Base-by-base conservation (phyloP, 164 flowering plant species). In the Liquidambar formosana region DNA sequence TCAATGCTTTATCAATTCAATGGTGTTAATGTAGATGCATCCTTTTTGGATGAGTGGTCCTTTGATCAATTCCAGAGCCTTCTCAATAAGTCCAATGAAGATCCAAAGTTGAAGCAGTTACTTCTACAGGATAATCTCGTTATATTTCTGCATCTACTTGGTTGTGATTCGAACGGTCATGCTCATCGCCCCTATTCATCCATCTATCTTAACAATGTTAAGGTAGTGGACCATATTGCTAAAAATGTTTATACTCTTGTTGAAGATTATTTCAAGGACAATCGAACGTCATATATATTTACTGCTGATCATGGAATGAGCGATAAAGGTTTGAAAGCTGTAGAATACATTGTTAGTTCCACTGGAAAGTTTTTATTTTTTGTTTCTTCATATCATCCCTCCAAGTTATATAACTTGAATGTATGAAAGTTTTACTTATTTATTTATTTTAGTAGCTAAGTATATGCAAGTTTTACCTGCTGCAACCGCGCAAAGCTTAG, bases 251-350 rank as follows among this genome's bases (percentile, higher is more conserved):
- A 89, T 81, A 74, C 85, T 76, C 88, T 92, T 70, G 57, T 92
- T 66, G 94, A 94, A 77, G 80, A 57, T 65, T 91, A 86, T 81
- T 94, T 79, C 89, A 82, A 81, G 82, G 99, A 94, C 84, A 89
- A 92, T 64, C 86, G 67, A 18, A 94, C 99, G 63, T 86, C 99
- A 57, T 94, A 88, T 77, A 74, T 94, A 67, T 94, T 94, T 75
- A 92, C 99, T 16, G 99, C 99, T 66, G 99, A 94, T 80, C 99
- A 94, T 86, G 99, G 99, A 74, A 94, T 94, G 97, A 88, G 91
- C 65, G 99, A 94, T 83, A 92, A 94, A 94, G 99, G 99, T 94
- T 54, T 15, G 80, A 51, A 65, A 60, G 38, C 48, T 65, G 70
- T 64, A 45, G 21, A 59, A 27, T 57, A 23, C 56, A 57, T 73